A percentile compares a stretch with the other conserved stretches of the same genome.
Evolutionary conservation across 257 asterid species (phyloP).

Genomic region (Parsonsia alboflavescens): DNA sequence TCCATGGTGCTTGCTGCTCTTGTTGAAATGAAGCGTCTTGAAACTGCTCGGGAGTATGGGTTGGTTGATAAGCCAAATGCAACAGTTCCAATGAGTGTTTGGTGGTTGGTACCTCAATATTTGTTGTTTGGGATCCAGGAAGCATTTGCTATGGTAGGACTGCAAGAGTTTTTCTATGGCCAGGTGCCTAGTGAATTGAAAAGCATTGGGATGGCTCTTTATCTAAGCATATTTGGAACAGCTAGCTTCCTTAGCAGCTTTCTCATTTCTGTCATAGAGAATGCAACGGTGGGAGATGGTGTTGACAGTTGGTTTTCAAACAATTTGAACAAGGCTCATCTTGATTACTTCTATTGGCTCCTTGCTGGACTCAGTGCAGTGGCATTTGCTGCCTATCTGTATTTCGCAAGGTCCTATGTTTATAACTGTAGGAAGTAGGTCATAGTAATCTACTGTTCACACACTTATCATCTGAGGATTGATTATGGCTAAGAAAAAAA

Average conservation of each 20-base stretch:
- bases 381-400: conserved; percentile 22
- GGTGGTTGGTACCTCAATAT: conserved; percentile 65
- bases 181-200: conserved; percentile 50
- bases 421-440: conserved; percentile 17
- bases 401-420: conserved; percentile 26
- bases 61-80: conserved; percentile 35
- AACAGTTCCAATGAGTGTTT: conserved; percentile 47
- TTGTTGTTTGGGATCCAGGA: conserved; percentile 46
- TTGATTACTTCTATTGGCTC: conserved; percentile 41
- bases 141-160: conserved; percentile 44
- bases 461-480: too few species aligned
- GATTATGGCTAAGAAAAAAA: too few species aligned
- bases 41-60: conserved; percentile 38
- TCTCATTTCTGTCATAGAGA: conserved; percentile 38
- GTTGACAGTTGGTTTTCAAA: conserved; percentile 31
- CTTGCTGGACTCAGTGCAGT: conserved; percentile 31
- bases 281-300: conserved; percentile 23
- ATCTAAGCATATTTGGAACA: conserved; percentile 49
- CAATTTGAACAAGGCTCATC: conserved; percentile 38
- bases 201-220: conserved; percentile 51
- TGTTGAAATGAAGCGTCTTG: conserved; percentile 54
- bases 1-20: conserved; percentile 51
- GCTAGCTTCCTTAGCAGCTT: conserved; percentile 63
- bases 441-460: too few species aligned
- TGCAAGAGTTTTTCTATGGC: conserved; percentile 70